These are phyloP conservation scores for Boletales sp. DNA, from an alignment of 768 basidiomycete species.

Conservation along the genomic window DNA sequence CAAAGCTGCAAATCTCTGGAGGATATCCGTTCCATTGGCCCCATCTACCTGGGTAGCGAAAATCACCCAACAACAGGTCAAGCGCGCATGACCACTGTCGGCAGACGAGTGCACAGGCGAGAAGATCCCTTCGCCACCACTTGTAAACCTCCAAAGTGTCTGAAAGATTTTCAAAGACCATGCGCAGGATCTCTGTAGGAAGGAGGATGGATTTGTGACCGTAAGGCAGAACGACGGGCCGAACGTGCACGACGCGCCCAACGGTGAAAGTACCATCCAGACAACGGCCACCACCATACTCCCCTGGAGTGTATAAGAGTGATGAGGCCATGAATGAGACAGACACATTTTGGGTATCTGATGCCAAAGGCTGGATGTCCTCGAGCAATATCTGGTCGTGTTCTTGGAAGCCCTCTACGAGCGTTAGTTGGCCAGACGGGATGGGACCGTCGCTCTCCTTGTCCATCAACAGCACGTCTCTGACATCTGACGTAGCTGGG, in stretches of 20 bases:
- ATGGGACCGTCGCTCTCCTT: too few relatives aligned
- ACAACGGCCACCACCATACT: not conserved
- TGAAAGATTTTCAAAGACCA: not conserved
- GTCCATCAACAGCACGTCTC: not conserved
- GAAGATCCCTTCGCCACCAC: slow-evolving; percentile 1
- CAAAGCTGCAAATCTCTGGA: not conserved
- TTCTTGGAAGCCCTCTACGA: not conserved
- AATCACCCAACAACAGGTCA: not conserved
- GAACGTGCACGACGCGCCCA: slow-evolving; percentile 1
- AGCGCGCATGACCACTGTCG: slow-evolving; percentile 1
- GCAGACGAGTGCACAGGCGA: slow-evolving; percentile 1
- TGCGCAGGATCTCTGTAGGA: not conserved
- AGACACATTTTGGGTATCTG: not conserved
- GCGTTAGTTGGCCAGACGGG: not conserved
- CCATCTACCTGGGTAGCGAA: not conserved
- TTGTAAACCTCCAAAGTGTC: not conserved
- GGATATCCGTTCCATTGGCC: not conserved
- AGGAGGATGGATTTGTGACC: not conserved
- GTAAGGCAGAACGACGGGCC: not conserved
- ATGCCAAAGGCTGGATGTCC: not conserved
- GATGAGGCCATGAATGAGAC: not conserved
- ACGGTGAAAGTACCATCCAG: not conserved
- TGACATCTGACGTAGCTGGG: not conserved
- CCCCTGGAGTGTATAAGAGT: not conserved
- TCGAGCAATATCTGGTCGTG: not conserved